phyloP scores from a whole-genome alignment of 768 basidiomycete species.

The Naematelia encephala region DNA sequence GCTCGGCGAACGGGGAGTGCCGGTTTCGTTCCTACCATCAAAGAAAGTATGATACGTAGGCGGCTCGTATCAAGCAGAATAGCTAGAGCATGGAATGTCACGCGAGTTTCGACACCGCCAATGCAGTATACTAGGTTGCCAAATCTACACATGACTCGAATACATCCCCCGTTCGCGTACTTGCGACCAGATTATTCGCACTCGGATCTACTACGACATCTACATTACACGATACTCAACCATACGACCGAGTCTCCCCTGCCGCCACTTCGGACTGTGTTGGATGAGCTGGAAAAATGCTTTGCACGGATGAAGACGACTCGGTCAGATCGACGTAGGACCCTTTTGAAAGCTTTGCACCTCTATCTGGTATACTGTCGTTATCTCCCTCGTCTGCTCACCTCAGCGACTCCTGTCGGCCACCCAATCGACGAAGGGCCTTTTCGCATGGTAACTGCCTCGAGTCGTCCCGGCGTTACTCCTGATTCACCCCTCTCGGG shows the following conservation, averaged over 20 bases:
- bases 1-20: neutral
- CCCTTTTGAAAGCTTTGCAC: neutral
- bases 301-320: neutral
- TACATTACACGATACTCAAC: neutral
- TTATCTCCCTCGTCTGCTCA: neutral
- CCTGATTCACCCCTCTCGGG: too few relatives aligned
- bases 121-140: neutral
- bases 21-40: neutral
- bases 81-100: neutral
- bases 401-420: neutral
- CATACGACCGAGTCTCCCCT: neutral
- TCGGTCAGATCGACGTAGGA: neutral
- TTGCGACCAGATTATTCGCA: neutral
- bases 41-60: neutral
- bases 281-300: neutral
- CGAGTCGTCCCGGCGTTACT: too few relatives aligned
- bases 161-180: neutral
- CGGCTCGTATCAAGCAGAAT: neutral
- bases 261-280: neutral
- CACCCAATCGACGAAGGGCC: too few relatives aligned
- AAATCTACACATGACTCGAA: neutral
- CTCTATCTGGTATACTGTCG: neutral
- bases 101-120: neutral
- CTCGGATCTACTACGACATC: neutral
- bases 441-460: too few relatives aligned